These are phyloP conservation scores for Cadophora gregata DNA, from an alignment of 2,329 filamentous ascomycete species.

Conservation along the genomic window DNA sequence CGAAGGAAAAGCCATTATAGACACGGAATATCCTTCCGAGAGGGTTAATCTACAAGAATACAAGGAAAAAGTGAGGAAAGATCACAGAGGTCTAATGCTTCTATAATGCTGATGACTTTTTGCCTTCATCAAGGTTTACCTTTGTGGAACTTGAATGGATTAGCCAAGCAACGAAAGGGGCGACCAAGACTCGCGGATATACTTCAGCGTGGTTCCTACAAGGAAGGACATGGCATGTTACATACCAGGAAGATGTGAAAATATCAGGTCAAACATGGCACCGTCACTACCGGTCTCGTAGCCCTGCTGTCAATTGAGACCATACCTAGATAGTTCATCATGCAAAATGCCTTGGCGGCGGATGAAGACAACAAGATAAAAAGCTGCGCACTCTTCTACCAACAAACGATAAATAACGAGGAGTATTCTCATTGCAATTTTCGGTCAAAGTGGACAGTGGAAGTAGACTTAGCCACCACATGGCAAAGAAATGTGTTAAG, in stretches of 20 bases:
- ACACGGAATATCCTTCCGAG: not conserved
- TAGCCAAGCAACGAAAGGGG: not conserved
- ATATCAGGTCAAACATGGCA: not conserved
- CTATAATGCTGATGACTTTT: not conserved
- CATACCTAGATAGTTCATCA: not conserved
- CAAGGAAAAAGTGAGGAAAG: not conserved
- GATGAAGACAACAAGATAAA: not conserved
- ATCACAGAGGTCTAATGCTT: not conserved
- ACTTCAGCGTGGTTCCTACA: not conserved
- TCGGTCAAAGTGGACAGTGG: too few species aligned
- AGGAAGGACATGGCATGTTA: not conserved
- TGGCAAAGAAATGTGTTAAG: not conserved
- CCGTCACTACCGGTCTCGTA: not conserved
- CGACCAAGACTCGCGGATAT: not conserved
- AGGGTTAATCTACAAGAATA: not conserved
- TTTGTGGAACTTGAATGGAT: conserved; percentile 46
- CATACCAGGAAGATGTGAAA: not conserved
- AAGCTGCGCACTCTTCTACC: too few species aligned
- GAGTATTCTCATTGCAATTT: too few species aligned
- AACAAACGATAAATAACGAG: too few species aligned
- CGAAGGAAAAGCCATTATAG: not conserved
- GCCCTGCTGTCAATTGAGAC: not conserved
- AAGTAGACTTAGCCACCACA: too few species aligned
- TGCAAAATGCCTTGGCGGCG: not conserved
- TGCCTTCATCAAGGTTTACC: conserved; percentile 64